Base-by-base conservation (phyloP, 2,329 filamentous ascomycete species). In the Microcyclospora pomicola region DNA sequence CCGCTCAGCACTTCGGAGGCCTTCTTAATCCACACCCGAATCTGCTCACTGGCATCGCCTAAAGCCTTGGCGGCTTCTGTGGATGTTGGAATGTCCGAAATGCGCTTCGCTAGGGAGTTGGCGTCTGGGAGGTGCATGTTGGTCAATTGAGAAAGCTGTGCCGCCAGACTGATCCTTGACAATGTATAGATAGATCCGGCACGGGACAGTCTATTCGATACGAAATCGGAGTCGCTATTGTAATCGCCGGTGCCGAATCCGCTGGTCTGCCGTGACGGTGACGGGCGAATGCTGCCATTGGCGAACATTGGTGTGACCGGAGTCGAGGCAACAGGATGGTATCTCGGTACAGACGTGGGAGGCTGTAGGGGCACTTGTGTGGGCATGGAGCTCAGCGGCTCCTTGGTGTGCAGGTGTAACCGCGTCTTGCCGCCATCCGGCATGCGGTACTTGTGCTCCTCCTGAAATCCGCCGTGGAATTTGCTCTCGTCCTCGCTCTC, bases 151-250 rank as follows among this genome's bases (percentile, higher is more conserved):
- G 84, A 83, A 37, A 96, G 75, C 60, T 96, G 91, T 52, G 83
- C 92, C 45, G 85, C 83, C 59, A 98, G 94, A 6, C 88, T 95
- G 27, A 81, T 82, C 33, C 88, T 77, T 2, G 86, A 94, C 41
- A 98, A 73, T 2, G 91, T 94, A 61, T 93, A 95, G 49, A 96
- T 86, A 28, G 88, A 96, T 31, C 82, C 82, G 3, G 86, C 71
- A 10, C 86, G 73, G 15, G 70, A 69, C 6, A 73, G 57, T 38
- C 66, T 73, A 32, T 75, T 68, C 4, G 75, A 73, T 29, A 78
- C 76, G 58, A 84, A 83, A 58, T 82, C 82, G 29, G 71, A 67
- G 30, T 68, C 63, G 27, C 71, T 61, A 39, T 73, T 70, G 32
- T 66, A 50, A 12, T 52, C 51, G 24, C 30, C 38, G 34, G 43